Evolutionary conservation across 345 rosid species (phyloP).

Genomic region (Raphanus sativus): DNA sequence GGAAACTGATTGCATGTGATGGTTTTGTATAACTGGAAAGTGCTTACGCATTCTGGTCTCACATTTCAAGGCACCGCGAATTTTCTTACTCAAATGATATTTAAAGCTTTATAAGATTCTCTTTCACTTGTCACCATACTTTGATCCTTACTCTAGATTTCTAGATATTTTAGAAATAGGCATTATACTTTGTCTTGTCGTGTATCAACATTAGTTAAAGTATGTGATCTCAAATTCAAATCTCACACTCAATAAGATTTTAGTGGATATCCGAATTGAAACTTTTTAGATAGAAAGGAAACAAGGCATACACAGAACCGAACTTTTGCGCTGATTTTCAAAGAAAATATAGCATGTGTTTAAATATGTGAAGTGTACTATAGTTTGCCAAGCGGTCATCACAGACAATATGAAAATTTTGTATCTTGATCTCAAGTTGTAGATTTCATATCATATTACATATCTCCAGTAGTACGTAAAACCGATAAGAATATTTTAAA

Average conservation of each 20-base stretch:
- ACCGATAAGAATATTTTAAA: not conserved
- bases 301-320: not conserved
- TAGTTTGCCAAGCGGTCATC: not conserved
- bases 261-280: not conserved
- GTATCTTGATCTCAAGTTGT: not conserved
- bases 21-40: conserved; percentile 22
- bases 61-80: conserved; percentile 33
- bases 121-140: conserved; percentile 5
- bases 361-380: not conserved
- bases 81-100: conserved; percentile 8
- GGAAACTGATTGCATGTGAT: not conserved
- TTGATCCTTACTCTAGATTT: not conserved
- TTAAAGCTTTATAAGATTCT: conserved; percentile 19
- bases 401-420: not conserved
- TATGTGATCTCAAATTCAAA: not conserved
- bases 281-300: not conserved
- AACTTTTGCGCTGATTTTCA: not conserved
- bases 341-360: not conserved
- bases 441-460: not conserved
- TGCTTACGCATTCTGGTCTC: not conserved
- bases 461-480: not conserved
- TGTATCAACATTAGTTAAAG: not conserved
- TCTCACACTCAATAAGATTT: not conserved
- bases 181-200: not conserved
- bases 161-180: not conserved